phyloP scores from a whole-genome alignment of 2,329 filamentous ascomycete genomes.

The Ophiostoma piceae region DNA sequence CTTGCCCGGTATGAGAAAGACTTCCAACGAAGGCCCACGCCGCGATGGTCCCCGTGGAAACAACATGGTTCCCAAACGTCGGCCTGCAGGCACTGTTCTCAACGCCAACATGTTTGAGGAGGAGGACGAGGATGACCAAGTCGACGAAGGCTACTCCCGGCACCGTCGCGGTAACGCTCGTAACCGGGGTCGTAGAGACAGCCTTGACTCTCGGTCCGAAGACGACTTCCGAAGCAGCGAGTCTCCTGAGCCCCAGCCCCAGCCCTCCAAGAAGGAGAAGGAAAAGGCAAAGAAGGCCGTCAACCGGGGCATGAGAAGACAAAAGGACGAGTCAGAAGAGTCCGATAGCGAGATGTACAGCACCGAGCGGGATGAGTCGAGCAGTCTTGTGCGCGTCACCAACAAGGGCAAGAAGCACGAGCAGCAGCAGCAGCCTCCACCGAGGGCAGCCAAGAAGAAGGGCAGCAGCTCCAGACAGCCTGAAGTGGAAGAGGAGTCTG shows the following conservation, averaged over 20 bases:
- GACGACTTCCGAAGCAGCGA: neutral
- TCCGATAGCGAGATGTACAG: neutral
- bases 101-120: slow-evolving; percentile 15
- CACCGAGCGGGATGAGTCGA: neutral
- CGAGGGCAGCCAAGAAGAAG: slow-evolving; percentile 12
- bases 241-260: neutral
- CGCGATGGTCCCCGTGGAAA: slow-evolving; percentile 5
- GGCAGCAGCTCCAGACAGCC: slow-evolving; percentile 11
- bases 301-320: neutral
- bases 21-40: neutral
- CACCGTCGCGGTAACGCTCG: neutral
- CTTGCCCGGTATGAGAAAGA: neutral
- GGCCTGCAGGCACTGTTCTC: slow-evolving; percentile 12
- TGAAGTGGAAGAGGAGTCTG: neutral
- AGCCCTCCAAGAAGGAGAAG: neutral
- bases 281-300: slow-evolving; percentile 8
- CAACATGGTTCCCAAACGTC: slow-evolving; percentile 2
- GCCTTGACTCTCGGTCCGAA: neutral
- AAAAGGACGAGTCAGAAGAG: neutral
- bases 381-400: slow-evolving; percentile 1
- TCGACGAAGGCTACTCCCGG: neutral
- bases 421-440: neutral
- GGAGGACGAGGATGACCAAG: neutral
- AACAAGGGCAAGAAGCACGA: slow-evolving; percentile 6
- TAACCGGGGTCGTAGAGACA: neutral